Evolutionary conservation across 2,329 filamentous ascomycete species (phyloP).

Genomic region (Apiospora marii): DNA sequence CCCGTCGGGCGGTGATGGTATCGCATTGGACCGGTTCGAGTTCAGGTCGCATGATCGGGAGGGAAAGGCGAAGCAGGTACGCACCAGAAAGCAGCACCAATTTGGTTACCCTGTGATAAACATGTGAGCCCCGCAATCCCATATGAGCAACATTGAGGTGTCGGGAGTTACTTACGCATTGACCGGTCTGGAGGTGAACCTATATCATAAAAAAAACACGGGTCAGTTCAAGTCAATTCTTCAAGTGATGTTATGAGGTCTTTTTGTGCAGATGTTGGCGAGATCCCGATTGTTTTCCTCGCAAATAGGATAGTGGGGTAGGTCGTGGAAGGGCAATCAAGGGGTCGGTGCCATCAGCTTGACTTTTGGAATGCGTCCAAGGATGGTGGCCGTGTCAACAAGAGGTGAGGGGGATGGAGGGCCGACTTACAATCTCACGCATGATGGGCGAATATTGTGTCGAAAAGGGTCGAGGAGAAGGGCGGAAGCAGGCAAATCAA

Average conservation of each 20-base stretch:
- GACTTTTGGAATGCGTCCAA: slow-evolving; percentile 48
- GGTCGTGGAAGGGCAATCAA: slow-evolving; percentile 17
- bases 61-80: slow-evolving; percentile 27
- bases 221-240: slow-evolving; percentile 55
- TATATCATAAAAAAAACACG: slow-evolving; percentile 59
- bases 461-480: slow-evolving; percentile 34
- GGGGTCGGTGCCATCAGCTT: slow-evolving; percentile 23
- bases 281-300: neutral
- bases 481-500: slow-evolving; percentile 37
- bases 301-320: slow-evolving; percentile 19
- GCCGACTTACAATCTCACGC: slow-evolving; percentile 75
- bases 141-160: slow-evolving; percentile 34
- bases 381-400: slow-evolving; percentile 26
- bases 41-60: neutral
- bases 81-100: slow-evolving; percentile 99
- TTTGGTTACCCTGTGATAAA: slow-evolving; percentile 91
- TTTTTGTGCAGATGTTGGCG: neutral
- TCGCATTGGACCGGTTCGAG: slow-evolving; percentile 15
- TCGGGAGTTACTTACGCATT: slow-evolving; percentile 79
- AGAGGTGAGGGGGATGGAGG: slow-evolving; percentile 27
- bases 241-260: slow-evolving; percentile 22
- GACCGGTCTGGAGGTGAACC: slow-evolving; percentile 99
- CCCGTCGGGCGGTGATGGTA: slow-evolving; percentile 21
- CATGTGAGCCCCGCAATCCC: slow-evolving; percentile 41
- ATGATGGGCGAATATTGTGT: slow-evolving; percentile 59